phyloP scores from a whole-genome alignment of 805 yeast species.

The Lachancea waltii region DNA sequence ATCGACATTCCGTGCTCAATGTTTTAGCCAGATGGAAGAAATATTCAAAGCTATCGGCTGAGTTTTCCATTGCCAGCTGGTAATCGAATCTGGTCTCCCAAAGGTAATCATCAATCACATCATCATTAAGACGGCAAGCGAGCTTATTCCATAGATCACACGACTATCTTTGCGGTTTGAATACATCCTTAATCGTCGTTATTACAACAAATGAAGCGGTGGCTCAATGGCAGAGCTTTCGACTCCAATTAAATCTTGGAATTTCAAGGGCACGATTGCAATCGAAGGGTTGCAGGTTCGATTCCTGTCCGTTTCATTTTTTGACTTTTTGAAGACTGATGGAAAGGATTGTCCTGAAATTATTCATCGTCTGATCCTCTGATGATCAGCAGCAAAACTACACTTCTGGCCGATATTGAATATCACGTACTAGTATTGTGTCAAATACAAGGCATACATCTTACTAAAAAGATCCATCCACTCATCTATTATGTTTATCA shows the following conservation, averaged over 20 bases:
- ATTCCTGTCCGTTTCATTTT: constrained; percentile 57
- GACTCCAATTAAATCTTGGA: constrained; percentile 40
- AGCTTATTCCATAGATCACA: background rate
- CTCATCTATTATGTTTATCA: too few species aligned
- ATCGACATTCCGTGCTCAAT: constrained; percentile 21
- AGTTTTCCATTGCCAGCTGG: constrained; percentile 13
- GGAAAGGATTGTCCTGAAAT: constrained; percentile 1
- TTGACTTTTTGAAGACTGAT: constrained; percentile 22
- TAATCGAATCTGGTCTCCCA: too few species aligned
- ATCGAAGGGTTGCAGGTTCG: constrained; percentile 66
- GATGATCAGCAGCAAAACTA: too few species aligned
- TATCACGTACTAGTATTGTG: too few species aligned
- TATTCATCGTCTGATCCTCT: background rate
- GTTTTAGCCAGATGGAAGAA: constrained; percentile 23
- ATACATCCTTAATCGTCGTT: background rate
- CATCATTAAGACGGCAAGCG: constrained; percentile 13
- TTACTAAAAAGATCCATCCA: too few species aligned
- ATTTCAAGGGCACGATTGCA: constrained; percentile 22
- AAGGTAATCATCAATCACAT: too few species aligned
- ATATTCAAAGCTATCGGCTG: constrained; percentile 27
- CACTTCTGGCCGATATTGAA: too few species aligned
- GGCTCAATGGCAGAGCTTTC: constrained; percentile 59
- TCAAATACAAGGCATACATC: too few species aligned
- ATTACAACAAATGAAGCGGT: constrained; percentile 38
- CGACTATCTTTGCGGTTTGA: background rate